Evolutionary conservation across 306 rosid species (phyloP), one percentile per base, ranked within the genome.

Genomic region (Lathyrus oleraceus): DNA sequence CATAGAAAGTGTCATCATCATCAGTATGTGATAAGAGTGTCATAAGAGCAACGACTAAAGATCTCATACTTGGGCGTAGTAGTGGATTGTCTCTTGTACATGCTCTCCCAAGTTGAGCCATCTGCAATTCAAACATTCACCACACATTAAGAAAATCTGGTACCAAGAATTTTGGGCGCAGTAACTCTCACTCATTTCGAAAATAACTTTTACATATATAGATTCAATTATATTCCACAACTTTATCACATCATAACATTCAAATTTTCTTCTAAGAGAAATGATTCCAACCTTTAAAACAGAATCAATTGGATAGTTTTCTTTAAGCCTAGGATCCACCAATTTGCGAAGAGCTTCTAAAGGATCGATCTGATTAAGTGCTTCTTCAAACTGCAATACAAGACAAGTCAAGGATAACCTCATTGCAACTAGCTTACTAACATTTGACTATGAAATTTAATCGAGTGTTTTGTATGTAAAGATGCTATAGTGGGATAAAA

Each of bases 11-110:
- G 42, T 82, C 87, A 2, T 86, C 92, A 44, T 89, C 88, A 67
- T 89, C 95, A 3, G 77, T 68, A 44, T 84, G 28, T 10, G 91
- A 83, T 38, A 89, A 82, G 30, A 93, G 93, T 69, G 97, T 93
- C 96, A 90, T 90, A 11, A 90, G 84, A 32, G 91, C 96, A 42
- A 93, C 97, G 48, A 93, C 97, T 35, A 88, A 75, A 4, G 91
- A 87, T 81, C 97, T 83, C 98, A 90, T 93, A 62, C 91, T 85
- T n/a, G 96, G 97, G 0, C 98, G 91, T 70, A 90, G 76, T 5
- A 81, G 83, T 42, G 95, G 88, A 47, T 88, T 87, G 51, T 93
- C 97, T 32, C 87, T 83, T 10, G 96, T 91, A 61, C 98, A 90
- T 11, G 89, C 97, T 73, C 83, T 87, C 8, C 88, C 98, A 10